These are phyloP conservation scores for Pleurotus pulmonarius DNA, from an alignment of 768 basidiomycete species.

Conservation along the genomic window DNA sequence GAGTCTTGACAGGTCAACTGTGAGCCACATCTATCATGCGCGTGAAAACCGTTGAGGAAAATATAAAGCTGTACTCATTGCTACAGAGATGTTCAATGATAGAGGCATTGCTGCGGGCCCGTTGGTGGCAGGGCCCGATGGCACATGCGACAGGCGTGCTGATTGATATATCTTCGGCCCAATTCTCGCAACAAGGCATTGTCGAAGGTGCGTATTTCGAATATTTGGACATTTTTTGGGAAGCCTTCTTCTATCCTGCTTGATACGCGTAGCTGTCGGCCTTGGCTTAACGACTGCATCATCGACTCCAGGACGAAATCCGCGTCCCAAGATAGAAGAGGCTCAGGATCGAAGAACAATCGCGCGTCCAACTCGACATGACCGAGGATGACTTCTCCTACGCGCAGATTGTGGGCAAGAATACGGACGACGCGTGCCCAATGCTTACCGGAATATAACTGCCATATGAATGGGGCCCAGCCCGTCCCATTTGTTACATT, in stretches of 20 bases:
- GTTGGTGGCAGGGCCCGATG: neutral
- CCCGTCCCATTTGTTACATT: neutral
- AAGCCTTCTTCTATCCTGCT: neutral
- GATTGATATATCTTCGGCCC: neutral
- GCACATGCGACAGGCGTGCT: neutral
- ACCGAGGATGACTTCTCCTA: constrained; percentile 3
- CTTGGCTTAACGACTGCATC: neutral
- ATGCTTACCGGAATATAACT: neutral
- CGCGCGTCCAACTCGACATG: constrained; percentile 1
- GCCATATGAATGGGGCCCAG: constrained; percentile 3
- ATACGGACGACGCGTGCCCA: neutral
- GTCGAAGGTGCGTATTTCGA: constrained; percentile 3
- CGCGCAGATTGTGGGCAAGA: no score
- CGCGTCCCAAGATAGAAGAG: neutral
- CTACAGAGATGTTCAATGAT: neutral
- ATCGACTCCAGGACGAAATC: constrained; percentile 3
- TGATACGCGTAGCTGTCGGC: constrained; percentile 1
- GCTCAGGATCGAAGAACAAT: constrained; percentile 1
- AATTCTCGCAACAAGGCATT: neutral
- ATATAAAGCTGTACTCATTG: no score
- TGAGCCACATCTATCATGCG: no score
- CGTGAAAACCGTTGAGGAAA: no score
- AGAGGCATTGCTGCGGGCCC: neutral
- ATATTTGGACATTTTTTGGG: neutral
- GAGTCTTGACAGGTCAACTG: no score